These are phyloP conservation scores for Chrysoporthe deuterocubensis DNA, from an alignment of 2,329 filamentous ascomycete species.

Conservation along the genomic window DNA sequence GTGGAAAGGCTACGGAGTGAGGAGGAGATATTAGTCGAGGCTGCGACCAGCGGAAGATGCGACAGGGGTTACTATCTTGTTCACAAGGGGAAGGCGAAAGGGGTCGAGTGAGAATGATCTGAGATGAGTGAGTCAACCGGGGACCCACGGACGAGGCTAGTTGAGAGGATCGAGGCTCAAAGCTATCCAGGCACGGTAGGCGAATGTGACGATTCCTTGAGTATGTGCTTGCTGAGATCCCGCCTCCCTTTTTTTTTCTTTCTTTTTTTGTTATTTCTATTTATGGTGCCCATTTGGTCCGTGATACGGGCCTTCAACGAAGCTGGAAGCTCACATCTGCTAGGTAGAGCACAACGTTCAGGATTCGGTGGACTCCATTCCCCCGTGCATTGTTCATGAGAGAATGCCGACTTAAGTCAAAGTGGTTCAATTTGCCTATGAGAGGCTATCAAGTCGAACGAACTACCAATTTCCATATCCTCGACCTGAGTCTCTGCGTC, in stretches of 20 bases:
- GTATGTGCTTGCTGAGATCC: not conserved
- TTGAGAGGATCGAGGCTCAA: not conserved
- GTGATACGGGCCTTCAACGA: not conserved
- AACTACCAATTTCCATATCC: not conserved
- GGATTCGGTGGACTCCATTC: not conserved
- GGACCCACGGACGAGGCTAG: not conserved
- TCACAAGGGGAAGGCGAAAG: constrained; percentile 55
- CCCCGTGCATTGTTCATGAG: not conserved
- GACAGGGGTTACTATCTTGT: constrained; percentile 77
- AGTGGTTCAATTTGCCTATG: constrained; percentile 5
- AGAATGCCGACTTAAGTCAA: not conserved
- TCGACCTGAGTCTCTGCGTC: constrained; percentile 4
- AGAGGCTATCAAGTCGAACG: not conserved
- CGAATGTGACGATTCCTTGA: not conserved
- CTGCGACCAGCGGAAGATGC: constrained; percentile 57
- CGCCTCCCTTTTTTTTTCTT: not conserved
- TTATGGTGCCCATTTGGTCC: not conserved
- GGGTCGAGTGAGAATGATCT: constrained; percentile 5
- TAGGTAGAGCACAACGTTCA: not conserved
- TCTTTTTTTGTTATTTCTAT: no score
- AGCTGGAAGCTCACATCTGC: not conserved
- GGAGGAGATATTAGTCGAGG: constrained; percentile 33
- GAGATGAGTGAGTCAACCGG: not conserved
- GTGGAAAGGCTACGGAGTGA: constrained; percentile 14
- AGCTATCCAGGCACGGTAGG: not conserved